Conservation (phyloP, 306 rosid genomes). For the Prosopis cineraria region DNA sequence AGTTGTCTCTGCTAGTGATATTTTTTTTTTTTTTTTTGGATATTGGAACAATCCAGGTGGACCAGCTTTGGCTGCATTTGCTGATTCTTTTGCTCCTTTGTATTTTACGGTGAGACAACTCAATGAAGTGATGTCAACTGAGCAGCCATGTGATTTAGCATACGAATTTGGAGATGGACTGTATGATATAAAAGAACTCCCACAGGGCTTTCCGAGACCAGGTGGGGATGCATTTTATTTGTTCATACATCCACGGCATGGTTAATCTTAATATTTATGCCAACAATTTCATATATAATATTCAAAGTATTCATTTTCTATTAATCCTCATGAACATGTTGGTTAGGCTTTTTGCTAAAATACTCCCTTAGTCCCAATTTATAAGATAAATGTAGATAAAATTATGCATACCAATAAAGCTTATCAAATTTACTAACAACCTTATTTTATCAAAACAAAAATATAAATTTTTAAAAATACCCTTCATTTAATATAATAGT, state of each 20-base stretch:
- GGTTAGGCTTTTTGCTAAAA: no score
- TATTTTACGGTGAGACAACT: constrained; percentile 64
- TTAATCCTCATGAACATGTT: constrained; percentile 4
- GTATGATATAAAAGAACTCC: constrained; percentile 63
- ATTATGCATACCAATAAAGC: no score
- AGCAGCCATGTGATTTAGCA: constrained; percentile 86
- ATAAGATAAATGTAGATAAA: no score
- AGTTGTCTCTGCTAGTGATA: constrained; percentile 3
- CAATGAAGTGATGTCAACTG: constrained; percentile 90
- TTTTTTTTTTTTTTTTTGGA: constrained; percentile 25
- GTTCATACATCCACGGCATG: neutral
- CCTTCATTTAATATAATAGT: no score
- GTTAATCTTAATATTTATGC: neutral
- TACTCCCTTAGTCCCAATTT: no score
- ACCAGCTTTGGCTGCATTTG: constrained; percentile 55
- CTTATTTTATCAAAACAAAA: no score
- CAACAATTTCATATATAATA: no score
- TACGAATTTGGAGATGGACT: constrained; percentile 86
- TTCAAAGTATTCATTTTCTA: constrained; percentile 15
- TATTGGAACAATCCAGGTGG: constrained; percentile 57
- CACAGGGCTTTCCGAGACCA: constrained; percentile 75
- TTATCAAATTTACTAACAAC: no score
- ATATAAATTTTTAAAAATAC: no score
- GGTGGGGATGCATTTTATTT: constrained; percentile 39
- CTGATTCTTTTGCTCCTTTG: constrained; percentile 64